A percentile compares a stretch with the other conserved stretches of the same genome.
phyloP scores from a whole-genome alignment of 805 yeast species.

The Candida taoyuanica region DNA sequence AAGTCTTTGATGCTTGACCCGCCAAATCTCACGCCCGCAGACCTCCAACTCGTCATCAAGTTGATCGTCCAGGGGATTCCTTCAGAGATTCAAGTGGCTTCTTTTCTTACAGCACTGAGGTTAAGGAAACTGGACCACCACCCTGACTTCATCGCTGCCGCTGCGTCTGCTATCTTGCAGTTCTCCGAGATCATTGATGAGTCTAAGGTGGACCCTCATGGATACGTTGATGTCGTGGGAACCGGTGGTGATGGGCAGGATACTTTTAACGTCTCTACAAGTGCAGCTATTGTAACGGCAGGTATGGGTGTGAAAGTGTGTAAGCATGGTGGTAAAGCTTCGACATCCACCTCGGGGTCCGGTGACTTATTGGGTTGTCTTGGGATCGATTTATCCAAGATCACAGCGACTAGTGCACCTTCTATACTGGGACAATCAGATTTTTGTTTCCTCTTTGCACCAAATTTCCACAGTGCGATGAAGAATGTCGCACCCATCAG shows the following conservation, averaged over 20 bases:
- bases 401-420: conserved; percentile 60
- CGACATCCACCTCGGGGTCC: conserved; percentile 89
- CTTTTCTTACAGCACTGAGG: conserved; percentile 77
- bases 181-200: conserved; percentile 54
- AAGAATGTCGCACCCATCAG: conserved; percentile 76
- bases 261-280: conserved; percentile 94
- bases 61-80: conserved; percentile 57
- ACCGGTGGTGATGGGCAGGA: conserved; percentile 99
- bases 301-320: conserved; percentile 80
- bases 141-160: conserved; percentile 79
- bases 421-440: conserved; percentile 42
- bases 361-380: conserved; percentile 79
- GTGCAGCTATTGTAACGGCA: conserved; percentile 90
- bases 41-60: conserved; percentile 58
- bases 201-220: conserved; percentile 39
- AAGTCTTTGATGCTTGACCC: conserved; percentile 59
- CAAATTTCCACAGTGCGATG: conserved; percentile 92
- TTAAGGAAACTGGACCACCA: conserved; percentile 72
- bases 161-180: conserved; percentile 69
- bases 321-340: conserved; percentile 97
- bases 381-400: conserved; percentile 78
- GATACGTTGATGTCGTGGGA: conserved; percentile 87
- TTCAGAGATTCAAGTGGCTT: conserved; percentile 64
- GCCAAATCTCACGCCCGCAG: conserved; percentile 57
- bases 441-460: conserved; percentile 81